A percentile compares a stretch with the other conserved stretches of the same genome.
These are phyloP conservation scores for Scedosporium apiospermum DNA, from an alignment of 2,329 filamentous ascomycete genomes.

Conservation along the genomic window DNA sequence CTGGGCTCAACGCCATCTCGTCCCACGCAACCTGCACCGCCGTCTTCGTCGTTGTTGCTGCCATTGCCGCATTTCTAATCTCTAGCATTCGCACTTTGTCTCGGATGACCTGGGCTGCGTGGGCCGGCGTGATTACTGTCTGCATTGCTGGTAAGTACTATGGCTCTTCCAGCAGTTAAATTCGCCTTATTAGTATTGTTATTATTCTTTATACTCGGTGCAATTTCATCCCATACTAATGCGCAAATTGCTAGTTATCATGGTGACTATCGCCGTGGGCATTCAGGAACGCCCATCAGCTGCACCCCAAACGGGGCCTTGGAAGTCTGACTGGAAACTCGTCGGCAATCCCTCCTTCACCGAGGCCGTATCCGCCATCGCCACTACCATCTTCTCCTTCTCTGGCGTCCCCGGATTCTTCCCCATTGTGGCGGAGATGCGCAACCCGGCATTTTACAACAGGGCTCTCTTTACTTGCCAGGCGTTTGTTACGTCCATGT, in stretches of 20 bases:
- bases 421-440: constrained; percentile 23
- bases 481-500: constrained; percentile 19
- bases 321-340: constrained; percentile 20
- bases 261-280: constrained; percentile 19
- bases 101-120: constrained; percentile 23
- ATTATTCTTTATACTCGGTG: no score
- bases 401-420: constrained; percentile 26
- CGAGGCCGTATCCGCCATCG: constrained; percentile 19
- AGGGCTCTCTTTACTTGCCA: constrained; percentile 17
- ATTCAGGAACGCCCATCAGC: constrained; percentile 18
- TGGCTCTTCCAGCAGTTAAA: no score
- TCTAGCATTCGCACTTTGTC: constrained; percentile 22
- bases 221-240: no score
- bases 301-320: constrained; percentile 13
- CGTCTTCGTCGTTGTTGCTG: constrained; percentile 26
- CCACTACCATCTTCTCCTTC: constrained; percentile 25
- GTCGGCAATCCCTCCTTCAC: constrained; percentile 19
- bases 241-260: constrained; percentile 10
- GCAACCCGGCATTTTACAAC: constrained; percentile 18
- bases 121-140: constrained; percentile 19
- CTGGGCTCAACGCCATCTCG: constrained; percentile 24
- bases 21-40: constrained; percentile 28
- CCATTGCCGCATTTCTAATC: constrained; percentile 18
- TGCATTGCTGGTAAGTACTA: constrained; percentile 15
- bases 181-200: no score